These are phyloP conservation scores for Paecilomyces sp. DNA, from an alignment of 2,329 filamentous ascomycete species.

Conservation along the genomic window DNA sequence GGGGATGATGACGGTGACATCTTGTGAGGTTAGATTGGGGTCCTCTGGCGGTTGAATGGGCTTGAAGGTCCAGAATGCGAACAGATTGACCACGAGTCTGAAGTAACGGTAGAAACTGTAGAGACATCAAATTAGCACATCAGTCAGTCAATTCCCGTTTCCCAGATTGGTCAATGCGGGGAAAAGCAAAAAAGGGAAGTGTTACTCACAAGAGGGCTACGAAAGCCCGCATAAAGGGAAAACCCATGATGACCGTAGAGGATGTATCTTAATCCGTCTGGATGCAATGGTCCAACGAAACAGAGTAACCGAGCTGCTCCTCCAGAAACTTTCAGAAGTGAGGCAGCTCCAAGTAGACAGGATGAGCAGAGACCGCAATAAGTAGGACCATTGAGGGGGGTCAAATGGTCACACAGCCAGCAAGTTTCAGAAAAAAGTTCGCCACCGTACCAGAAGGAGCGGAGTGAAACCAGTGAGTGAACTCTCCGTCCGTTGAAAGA, in stretches of 20 bases:
- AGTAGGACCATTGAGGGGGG: constrained; percentile 1
- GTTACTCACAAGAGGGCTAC: constrained; percentile 34
- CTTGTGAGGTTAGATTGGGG: constrained; percentile 68
- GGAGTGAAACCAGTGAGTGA: neutral
- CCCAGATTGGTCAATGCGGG: neutral
- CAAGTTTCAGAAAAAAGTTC: neutral
- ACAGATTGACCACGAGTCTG: constrained; percentile 74
- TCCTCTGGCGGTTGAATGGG: constrained; percentile 75
- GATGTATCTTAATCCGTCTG: neutral
- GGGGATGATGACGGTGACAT: constrained; percentile 91
- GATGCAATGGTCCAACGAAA: constrained; percentile 3
- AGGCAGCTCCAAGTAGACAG: neutral
- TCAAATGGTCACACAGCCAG: neutral
- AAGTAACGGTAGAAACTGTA: constrained; percentile 78
- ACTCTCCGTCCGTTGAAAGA: neutral
- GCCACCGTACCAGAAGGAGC: neutral
- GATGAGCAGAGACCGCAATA: neutral
- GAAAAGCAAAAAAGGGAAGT: neutral
- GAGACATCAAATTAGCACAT: neutral
- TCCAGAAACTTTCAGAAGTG: neutral
- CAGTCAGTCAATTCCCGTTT: neutral
- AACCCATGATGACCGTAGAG: constrained; percentile 20
- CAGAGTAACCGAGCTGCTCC: constrained; percentile 8
- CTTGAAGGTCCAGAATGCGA: constrained; percentile 80
- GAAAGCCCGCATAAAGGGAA: constrained; percentile 33